A percentile compares a stretch with the other conserved stretches of the same genome.
phyloP scores from a whole-genome alignment of 1,284 basidiomycete genomes.

The Mycena citricolor region DNA sequence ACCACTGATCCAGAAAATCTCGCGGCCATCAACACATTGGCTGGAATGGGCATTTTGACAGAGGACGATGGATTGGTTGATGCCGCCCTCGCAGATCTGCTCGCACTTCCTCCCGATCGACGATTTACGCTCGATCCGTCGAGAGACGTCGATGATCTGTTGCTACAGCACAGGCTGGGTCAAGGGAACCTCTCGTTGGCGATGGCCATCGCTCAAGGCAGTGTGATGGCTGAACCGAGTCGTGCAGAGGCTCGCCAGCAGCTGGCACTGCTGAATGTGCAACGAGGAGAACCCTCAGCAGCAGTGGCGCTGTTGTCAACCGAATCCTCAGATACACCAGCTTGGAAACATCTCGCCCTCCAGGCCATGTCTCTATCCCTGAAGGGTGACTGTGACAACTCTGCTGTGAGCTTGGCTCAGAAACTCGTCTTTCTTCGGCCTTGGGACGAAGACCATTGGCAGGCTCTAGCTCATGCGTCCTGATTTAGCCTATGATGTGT shows the following conservation, averaged over 20 bases:
- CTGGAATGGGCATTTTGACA: constrained; percentile 83
- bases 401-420: constrained; percentile 52
- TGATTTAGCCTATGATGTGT: constrained; percentile 20
- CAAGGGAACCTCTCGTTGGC: constrained; percentile 55
- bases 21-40: constrained; percentile 78
- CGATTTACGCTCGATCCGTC: constrained; percentile 63
- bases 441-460: constrained; percentile 58
- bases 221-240: constrained; percentile 56
- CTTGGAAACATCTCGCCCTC: constrained; percentile 24
- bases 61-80: constrained; percentile 81
- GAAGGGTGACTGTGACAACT: constrained; percentile 29
- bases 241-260: constrained; percentile 45
- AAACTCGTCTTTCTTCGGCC: constrained; percentile 70
- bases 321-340: constrained; percentile 6
- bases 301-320: constrained; percentile 47
- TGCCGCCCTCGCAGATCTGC: constrained; percentile 83
- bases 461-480: constrained; percentile 43
- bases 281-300: constrained; percentile 41
- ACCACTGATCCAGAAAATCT: constrained; percentile 70
- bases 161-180: constrained; percentile 64
- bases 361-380: constrained; percentile 32
- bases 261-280: constrained; percentile 55
- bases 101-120: constrained; percentile 62
- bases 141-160: constrained; percentile 64
- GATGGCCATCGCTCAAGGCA: constrained; percentile 52